A percentile compares a stretch with the other conserved stretches of the same genome.
phyloP scores from a whole-genome alignment of 2,329 filamentous ascomycete genomes.

The Ceratocystis diversiconidia region DNA sequence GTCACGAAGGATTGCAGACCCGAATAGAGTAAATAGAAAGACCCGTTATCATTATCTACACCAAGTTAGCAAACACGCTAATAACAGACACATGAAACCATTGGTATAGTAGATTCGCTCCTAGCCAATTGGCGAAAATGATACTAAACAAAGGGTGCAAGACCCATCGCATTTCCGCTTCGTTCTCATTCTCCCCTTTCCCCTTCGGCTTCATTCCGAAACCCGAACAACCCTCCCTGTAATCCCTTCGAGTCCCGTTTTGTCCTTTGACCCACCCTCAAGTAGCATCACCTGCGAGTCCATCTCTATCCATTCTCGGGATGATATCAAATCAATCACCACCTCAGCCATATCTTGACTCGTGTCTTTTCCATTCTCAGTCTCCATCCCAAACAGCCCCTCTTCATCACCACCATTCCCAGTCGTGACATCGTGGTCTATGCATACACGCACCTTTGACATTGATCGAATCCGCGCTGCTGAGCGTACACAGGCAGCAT shows the following conservation, averaged over 20 bases:
- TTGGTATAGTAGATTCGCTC: not conserved
- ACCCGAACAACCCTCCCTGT: conserved; percentile 54
- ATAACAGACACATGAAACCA: not conserved
- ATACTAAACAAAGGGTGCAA: not conserved
- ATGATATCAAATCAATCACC: conserved; percentile 52
- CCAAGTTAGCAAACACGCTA: not conserved
- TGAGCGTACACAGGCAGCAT: conserved; percentile 74
- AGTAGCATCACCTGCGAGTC: conserved; percentile 57
- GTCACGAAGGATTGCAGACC: not conserved
- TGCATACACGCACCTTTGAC: conserved; percentile 20
- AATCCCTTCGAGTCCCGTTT: conserved; percentile 55
- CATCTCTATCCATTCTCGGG: conserved; percentile 58
- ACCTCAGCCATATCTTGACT: conserved; percentile 33
- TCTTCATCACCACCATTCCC: not conserved
- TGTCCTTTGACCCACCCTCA: conserved; percentile 55
- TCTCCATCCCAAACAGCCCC: conserved; percentile 16
- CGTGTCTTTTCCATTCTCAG: conserved; percentile 21
- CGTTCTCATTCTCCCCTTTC: not conserved
- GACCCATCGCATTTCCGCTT: not conserved
- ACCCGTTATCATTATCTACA: not conserved
- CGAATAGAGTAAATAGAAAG: not conserved
- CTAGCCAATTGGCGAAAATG: not conserved
- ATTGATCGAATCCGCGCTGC: conserved; percentile 59
- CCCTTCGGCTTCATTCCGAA: conserved; percentile 30
- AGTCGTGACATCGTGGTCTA: conserved; percentile 8